phyloP scores from a whole-genome alignment of 108 stramenopile genomes.

The Heterococcus sp. region DNA sequence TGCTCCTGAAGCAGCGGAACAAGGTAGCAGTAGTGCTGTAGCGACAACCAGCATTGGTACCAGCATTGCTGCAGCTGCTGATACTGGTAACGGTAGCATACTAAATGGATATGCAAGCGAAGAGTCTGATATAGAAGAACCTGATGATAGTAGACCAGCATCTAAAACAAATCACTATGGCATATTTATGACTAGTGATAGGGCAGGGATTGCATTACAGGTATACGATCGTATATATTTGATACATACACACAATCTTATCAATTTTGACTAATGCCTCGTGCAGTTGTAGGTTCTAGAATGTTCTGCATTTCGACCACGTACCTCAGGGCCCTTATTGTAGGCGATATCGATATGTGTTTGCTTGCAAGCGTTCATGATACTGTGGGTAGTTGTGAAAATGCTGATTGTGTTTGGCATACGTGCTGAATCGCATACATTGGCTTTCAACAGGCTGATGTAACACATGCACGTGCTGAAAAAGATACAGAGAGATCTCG shows the following conservation, averaged over 20 bases:
- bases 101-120: too few relatives aligned
- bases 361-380: background rate
- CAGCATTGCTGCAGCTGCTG: too few relatives aligned
- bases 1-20: too few relatives aligned
- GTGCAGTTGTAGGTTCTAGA: too few relatives aligned
- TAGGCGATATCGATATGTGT: background rate
- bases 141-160: too few relatives aligned
- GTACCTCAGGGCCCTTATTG: background rate
- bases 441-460: background rate
- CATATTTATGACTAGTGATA: slow-evolving; percentile 19
- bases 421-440: background rate
- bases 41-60: too few relatives aligned
- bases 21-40: too few relatives aligned
- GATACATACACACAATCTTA: background rate
- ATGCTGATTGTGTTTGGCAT: background rate
- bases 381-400: background rate
- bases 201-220: background rate
- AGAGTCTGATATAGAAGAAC: too few relatives aligned
- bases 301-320: background rate
- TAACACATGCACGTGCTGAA: background rate
- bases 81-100: too few relatives aligned
- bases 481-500: background rate
- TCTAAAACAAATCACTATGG: slow-evolving; percentile 19
- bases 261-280: background rate
- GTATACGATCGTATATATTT: background rate